These are phyloP conservation scores for Mitragyna speciosa DNA, from an alignment of 257 asterid species.

Conservation along the genomic window DNA sequence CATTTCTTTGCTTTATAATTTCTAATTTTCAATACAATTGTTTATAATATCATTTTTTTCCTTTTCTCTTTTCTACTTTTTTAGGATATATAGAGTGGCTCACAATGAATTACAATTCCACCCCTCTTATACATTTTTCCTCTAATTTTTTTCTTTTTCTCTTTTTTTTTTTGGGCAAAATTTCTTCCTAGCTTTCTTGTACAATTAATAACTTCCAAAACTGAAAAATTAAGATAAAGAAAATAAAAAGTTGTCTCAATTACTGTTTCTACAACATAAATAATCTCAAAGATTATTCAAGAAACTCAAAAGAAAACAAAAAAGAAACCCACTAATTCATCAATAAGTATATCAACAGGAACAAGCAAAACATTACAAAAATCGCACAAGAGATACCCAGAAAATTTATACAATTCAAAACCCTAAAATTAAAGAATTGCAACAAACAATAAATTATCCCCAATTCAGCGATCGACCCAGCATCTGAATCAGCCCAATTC, in stretches of 20 bases:
- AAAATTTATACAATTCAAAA: constrained; percentile 8
- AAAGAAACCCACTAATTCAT: constrained; percentile 2
- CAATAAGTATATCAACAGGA: constrained; percentile 11
- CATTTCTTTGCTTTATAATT: constrained; percentile 14
- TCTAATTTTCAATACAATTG: constrained; percentile 1
- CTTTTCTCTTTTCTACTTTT: neutral
- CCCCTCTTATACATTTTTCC: neutral
- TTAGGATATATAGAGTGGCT: neutral
- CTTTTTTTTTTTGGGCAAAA: neutral
- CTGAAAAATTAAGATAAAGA: neutral
- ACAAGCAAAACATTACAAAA: constrained; percentile 4
- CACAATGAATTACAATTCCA: constrained; percentile 8
- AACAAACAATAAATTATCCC: constrained; percentile 1
- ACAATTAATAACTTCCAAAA: neutral
- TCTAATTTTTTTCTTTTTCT: neutral
- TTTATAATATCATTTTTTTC: neutral
- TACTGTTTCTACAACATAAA: constrained; percentile 20
- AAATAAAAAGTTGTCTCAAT: constrained; percentile 16
- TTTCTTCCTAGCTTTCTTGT: neutral
- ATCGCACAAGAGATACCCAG: constrained; percentile 9
- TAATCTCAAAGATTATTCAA: constrained; percentile 1
- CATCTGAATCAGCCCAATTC: constrained; percentile 1
- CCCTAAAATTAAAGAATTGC: neutral
- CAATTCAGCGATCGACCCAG: constrained; percentile 24
- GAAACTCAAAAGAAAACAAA: constrained; percentile 5